phyloP scores from a whole-genome alignment of 176 grass and related monocot genomes.

The Ensete ventricosum region DNA sequence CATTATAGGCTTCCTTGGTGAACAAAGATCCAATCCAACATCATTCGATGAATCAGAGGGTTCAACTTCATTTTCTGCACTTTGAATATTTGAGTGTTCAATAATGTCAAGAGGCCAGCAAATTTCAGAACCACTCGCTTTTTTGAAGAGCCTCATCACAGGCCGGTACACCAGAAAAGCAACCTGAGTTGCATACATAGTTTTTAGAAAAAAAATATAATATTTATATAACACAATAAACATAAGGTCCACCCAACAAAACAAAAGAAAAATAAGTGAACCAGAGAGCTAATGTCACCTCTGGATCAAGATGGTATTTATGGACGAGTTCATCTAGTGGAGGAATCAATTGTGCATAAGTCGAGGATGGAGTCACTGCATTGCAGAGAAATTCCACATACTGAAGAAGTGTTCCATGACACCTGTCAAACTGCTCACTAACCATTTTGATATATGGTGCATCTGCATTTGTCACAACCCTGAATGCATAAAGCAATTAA shows the following conservation, averaged over 20 bases:
- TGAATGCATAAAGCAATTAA: slow-evolving; percentile 7
- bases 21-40: slow-evolving; percentile 63
- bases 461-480: slow-evolving; percentile 87
- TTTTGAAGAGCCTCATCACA: slow-evolving; percentile 96
- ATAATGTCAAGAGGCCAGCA: slow-evolving; percentile 56
- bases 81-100: slow-evolving; percentile 5
- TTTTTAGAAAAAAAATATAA: background rate
- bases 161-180: slow-evolving; percentile 98
- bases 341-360: slow-evolving; percentile 80
- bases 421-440: slow-evolving; percentile 97
- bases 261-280: slow-evolving; percentile 1
- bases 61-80: slow-evolving; percentile 57
- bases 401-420: slow-evolving; percentile 89
- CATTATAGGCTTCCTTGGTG: slow-evolving; percentile 47
- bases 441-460: slow-evolving; percentile 99
- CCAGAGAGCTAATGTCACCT: slow-evolving; percentile 33
- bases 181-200: slow-evolving; percentile 49
- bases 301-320: slow-evolving; percentile 94
- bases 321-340: slow-evolving; percentile 74
- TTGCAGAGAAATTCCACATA: slow-evolving; percentile 95
- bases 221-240: slow-evolving; percentile 7
- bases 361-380: slow-evolving; percentile 48
- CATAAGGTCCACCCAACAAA: background rate
- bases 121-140: slow-evolving; percentile 38
- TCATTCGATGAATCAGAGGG: slow-evolving; percentile 53